These are phyloP conservation scores for Centaurea solstitialis DNA, from an alignment of 129 eudicot genomes.

Conservation along the genomic window DNA sequence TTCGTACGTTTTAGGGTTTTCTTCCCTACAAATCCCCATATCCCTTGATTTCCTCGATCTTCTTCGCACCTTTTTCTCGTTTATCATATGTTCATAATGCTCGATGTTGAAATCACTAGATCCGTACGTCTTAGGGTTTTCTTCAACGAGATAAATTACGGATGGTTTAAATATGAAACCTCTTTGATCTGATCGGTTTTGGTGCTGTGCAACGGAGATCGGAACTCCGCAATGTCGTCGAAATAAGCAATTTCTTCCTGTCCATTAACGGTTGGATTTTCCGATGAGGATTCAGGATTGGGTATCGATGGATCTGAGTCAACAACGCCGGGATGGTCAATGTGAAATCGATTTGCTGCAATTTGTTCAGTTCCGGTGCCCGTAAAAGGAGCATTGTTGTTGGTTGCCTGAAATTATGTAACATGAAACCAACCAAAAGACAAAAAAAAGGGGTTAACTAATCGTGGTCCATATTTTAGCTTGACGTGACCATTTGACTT, in stretches of 20 bases:
- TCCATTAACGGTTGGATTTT: background rate
- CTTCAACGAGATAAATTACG: background rate
- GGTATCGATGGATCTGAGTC: no score
- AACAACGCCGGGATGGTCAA: background rate
- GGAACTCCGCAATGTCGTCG: slow-evolving; percentile 73
- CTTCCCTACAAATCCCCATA: background rate
- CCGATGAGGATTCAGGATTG: no score
- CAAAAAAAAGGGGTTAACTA: no score
- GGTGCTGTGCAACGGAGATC: slow-evolving; percentile 31
- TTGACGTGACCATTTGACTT: no score
- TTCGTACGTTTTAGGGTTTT: background rate
- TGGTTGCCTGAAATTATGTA: slow-evolving; percentile 23
- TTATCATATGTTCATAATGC: background rate
- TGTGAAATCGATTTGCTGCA: background rate
- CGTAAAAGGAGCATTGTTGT: background rate
- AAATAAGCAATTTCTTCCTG: slow-evolving; percentile 47
- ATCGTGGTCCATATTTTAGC: no score
- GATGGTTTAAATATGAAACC: slow-evolving; percentile 59
- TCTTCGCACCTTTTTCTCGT: slow-evolving; percentile 14
- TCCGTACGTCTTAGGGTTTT: background rate
- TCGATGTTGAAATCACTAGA: background rate
- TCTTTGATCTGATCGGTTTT: slow-evolving; percentile 57
- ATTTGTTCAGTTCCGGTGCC: background rate
- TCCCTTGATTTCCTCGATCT: slow-evolving; percentile 32
- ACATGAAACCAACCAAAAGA: background rate